phyloP scores from a whole-genome alignment of 805 yeast genomes.

The Lachancea kluyveri region DNA sequence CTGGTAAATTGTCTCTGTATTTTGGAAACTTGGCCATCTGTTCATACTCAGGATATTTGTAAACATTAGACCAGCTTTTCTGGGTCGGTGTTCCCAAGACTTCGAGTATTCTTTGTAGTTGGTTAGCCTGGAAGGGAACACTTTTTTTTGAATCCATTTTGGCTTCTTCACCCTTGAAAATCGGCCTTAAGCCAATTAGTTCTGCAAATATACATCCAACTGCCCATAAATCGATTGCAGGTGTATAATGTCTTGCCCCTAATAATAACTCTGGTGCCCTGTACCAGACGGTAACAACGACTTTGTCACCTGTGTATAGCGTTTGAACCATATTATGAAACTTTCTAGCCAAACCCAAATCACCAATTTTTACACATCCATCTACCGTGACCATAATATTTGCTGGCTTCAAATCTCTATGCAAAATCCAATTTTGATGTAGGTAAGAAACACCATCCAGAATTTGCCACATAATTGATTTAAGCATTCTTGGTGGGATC shows the following conservation, averaged over 20 bases:
- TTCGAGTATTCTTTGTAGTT: conserved; percentile 83
- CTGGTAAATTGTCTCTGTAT: conserved; percentile 47
- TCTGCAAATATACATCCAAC: conserved; percentile 95
- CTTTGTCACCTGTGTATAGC: conserved; percentile 86
- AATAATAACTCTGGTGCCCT: conserved; percentile 85
- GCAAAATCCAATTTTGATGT: conserved; percentile 95
- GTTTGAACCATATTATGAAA: conserved; percentile 84
- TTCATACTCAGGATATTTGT: conserved; percentile 77
- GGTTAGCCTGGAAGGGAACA: conserved; percentile 92
- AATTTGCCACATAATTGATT: conserved; percentile 88
- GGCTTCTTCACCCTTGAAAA: conserved; percentile 96
- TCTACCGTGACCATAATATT: conserved; percentile 89
- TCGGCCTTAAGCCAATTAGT: conserved; percentile 78
- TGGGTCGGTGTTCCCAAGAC: conserved; percentile 84
- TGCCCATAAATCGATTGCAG: conserved; percentile 93
- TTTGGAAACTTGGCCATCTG: conserved; percentile 60
- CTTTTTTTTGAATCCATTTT: conserved; percentile 90
- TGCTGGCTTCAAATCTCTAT: conserved; percentile 95
- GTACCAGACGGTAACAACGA: conserved; percentile 96
- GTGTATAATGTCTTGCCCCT: conserved; percentile 91
- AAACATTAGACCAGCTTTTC: conserved; percentile 73
- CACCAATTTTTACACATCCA: conserved; percentile 95
- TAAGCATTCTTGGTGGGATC: conserved; percentile 72
- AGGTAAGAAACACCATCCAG: conserved; percentile 84
- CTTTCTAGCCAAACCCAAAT: conserved; percentile 83